These are phyloP conservation scores for Dendrobium catenatum DNA, from an alignment of 106 monocot species.

Conservation along the genomic window DNA sequence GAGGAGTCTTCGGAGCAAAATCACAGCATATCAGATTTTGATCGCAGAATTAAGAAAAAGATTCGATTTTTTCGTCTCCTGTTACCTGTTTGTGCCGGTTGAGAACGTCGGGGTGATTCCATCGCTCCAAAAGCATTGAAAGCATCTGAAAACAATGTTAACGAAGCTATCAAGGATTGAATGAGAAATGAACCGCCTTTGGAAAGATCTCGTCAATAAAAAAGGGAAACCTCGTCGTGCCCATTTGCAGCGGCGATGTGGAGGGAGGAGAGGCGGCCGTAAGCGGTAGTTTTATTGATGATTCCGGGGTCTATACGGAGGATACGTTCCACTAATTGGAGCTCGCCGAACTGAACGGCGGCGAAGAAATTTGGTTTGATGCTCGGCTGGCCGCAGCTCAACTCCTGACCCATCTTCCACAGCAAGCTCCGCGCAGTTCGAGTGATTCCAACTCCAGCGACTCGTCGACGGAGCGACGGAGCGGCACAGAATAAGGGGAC, in stretches of 20 bases:
- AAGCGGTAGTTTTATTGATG: conserved; percentile 37
- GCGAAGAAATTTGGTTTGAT: conserved; percentile 62
- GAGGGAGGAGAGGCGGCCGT: conserved; percentile 76
- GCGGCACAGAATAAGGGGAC: neutral
- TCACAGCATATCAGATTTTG: neutral
- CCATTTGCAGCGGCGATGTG: conserved; percentile 90
- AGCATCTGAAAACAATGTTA: conserved; percentile 36
- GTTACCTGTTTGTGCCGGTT: conserved; percentile 77
- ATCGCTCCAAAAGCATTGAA: conserved; percentile 50
- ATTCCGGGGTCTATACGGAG: conserved; percentile 33
- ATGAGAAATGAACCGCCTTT: neutral
- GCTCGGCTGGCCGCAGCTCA: conserved; percentile 54
- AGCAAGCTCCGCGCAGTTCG: neutral
- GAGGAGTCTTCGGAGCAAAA: conserved; percentile 53
- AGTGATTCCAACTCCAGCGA: neutral
- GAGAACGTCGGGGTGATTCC: conserved; percentile 39
- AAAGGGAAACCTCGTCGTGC: conserved; percentile 49
- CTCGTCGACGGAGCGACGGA: conserved; percentile 2
- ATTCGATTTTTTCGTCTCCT: neutral
- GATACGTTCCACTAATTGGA: conserved; percentile 22
- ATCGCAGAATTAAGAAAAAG: neutral
- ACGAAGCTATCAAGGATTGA: neutral
- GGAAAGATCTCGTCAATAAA: neutral
- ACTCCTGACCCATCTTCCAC: conserved; percentile 54
- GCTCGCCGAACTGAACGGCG: conserved; percentile 56